These are phyloP conservation scores for Bothriochloa decipiens DNA, from an alignment of 176 grass and related monocot species.

Conservation along the genomic window DNA sequence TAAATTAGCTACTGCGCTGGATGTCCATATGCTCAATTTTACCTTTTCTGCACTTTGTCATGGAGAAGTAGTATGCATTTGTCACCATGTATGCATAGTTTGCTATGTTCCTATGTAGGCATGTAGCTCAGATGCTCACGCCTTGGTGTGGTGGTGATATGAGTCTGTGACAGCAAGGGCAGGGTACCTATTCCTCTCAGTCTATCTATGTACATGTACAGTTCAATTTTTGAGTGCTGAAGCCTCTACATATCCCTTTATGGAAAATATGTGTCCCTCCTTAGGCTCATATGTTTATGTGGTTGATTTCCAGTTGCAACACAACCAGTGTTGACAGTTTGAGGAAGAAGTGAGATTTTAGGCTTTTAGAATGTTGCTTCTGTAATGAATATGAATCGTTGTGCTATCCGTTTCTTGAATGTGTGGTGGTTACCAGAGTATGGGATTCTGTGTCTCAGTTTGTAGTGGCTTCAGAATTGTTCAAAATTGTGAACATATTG, in stretches of 20 bases:
- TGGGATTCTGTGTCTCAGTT: not conserved
- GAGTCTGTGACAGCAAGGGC: no score
- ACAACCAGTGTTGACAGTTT: no score
- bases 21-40: not conserved
- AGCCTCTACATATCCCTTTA: not conserved
- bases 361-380: no score
- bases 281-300: not conserved
- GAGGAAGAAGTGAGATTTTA: no score
- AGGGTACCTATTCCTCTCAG: no score
- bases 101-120: no score
- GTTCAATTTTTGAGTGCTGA: not conserved
- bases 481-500: not conserved
- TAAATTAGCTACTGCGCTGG: no score
- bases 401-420: not conserved
- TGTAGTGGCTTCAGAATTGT: not conserved
- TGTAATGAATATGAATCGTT: no score
- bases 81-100: not conserved
- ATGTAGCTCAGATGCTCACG: no score
- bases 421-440: not conserved
- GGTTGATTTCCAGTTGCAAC: no score
- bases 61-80: not conserved
- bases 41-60: not conserved
- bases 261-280: not conserved
- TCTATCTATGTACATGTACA: no score
- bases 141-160: no score